Base-by-base conservation (phyloP, 1,139 yeast species). In the Diutina pseudorugosa region DNA sequence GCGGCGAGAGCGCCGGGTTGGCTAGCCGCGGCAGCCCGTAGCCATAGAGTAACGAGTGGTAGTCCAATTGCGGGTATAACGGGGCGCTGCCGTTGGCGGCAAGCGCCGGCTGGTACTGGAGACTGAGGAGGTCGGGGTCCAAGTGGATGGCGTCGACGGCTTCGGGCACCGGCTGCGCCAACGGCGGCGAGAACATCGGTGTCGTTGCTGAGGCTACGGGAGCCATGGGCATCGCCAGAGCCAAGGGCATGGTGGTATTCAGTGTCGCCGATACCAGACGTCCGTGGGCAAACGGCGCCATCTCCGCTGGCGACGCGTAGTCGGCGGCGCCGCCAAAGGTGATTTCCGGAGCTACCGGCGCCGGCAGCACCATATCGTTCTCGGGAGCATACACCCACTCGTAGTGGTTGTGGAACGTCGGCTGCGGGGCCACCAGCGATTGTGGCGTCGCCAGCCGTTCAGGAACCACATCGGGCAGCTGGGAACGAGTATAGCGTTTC, bases 101-200 rank as follows among this genome's bases (percentile, higher is more conserved):
- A 4, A 44, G 8, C 47, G 27, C 27, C 47, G 30, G 19, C 49
- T n/a, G 49, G 49, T 45, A 45, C n/a, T 25, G 19, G 23, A n/a
- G 19, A 33, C 11, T 16, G 21, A 27, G 21, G 6, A 45, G 30
- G 12, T 45, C 49, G 8, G 36, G 40, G 40, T 45, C 49, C 41
- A 45, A 45, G 1, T 45, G 19, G 40, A 45, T 25, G 2, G 16
- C 40, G 8, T 45, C 49, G n/a, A 27, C 40, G 41, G 27, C 36
- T 4, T 45, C 49, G 9, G 49, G 49, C 8, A 45, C 41, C 8
- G 49, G 49, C 14, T 45, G 49, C 7, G 49, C 49, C 5, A 45
- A 9, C 23, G 49, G 40, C 7, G 47, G 49, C 40, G 49, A 45
- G 19, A 45, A 27, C 11, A 45, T 45, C 25, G 40, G 49, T 1